Conservation (phyloP, 2,329 filamentous ascomycete genomes). For the Zasmidium cellare region DNA sequence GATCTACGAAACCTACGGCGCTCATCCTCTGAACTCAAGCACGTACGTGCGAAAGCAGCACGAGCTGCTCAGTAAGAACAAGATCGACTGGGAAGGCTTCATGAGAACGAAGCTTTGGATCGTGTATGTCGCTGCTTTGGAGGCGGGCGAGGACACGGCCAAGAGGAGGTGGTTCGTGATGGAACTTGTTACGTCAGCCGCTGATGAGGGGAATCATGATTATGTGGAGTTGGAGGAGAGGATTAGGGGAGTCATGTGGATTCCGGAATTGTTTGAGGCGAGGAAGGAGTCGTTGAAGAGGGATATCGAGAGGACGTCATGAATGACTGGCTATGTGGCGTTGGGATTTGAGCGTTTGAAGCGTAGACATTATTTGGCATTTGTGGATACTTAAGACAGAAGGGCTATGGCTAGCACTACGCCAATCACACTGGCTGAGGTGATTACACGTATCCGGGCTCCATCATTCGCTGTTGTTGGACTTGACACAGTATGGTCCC, state of each 20-base stretch:
- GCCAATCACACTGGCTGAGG: neutral
- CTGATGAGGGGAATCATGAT: neutral
- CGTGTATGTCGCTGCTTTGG: neutral
- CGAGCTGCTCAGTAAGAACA: neutral
- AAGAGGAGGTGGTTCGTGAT: neutral
- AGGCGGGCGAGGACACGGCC: neutral
- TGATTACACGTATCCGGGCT: neutral
- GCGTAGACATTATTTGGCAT: too few species aligned
- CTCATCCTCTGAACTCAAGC: neutral
- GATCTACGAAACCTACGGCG: constrained; percentile 1
- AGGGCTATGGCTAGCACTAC: too few species aligned
- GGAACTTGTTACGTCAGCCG: neutral
- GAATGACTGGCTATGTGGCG: too few species aligned
- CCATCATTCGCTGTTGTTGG: neutral
- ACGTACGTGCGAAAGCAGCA: neutral
- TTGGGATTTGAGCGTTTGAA: too few species aligned
- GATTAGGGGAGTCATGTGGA: neutral
- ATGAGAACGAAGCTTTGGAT: neutral
- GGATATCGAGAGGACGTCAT: neutral
- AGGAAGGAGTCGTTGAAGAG: neutral
- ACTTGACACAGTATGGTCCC: neutral
- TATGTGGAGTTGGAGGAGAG: neutral
- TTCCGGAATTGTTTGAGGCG: neutral
- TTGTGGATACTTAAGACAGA: too few species aligned
- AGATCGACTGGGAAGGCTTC: neutral